Base-by-base conservation (phyloP, 306 rosid genomes). In the Vigna reflexopilosa region DNA sequence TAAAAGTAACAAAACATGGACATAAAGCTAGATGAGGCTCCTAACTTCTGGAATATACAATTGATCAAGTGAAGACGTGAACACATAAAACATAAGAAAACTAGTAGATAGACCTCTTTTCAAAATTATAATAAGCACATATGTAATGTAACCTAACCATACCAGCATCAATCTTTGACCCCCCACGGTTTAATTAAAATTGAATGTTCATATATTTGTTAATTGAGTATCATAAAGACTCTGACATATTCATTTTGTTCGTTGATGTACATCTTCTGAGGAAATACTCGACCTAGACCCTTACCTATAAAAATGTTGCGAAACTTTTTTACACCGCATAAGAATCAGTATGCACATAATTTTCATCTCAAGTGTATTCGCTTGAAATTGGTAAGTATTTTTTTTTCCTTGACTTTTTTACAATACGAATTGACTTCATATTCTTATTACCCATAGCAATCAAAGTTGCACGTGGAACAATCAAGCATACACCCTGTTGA, bases 401-500 rank as follows among this genome's bases (percentile, higher is more conserved):
- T 58, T 50, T 38, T n/a, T 8, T 16, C 16, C 6, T 9, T n/a
- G 2, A 17, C 61, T 20, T 80, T 6, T 62, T 52, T 32, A 22
- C 17, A 40, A 51, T 40, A 63, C 52, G 26, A 72, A 62, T 34
- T 22, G 9, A 32, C 47, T 51, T 22, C 2, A 12, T 38, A 11
- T 19, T 12, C 12, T 2, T 42, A 26, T 54, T 38, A 7, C 5
- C 15, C 3, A 61, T 1, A 40, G 59, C 52, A 65, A 14, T 22
- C 22, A 7, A 81, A 56, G 36, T 34, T 30, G 14, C 74, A 54
- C 15, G 12, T 3, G 51, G 56, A 73, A 63, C 55, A 51, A 48
- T 40, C 28, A 54, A 50, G 73, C 38, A 66, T 9, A 64, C 15
- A 80, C 77, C 81, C 85, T 76, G 73, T 52, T 64, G 75, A 82